Conservation (phyloP, 805 yeast species). For the Metschnikowia kunwiensis region DNA sequence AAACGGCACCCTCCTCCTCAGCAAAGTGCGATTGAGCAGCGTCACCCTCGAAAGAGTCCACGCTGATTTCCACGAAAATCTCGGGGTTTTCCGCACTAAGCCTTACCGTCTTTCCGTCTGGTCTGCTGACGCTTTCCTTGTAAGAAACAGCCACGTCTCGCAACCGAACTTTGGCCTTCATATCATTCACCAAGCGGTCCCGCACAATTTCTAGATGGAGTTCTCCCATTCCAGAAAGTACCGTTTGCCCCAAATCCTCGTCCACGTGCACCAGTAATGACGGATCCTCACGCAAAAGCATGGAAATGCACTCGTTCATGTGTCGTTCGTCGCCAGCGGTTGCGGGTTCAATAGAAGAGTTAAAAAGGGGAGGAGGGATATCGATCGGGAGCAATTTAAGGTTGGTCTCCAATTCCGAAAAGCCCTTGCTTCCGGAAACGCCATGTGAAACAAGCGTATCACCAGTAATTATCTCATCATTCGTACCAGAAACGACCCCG, state of each 20-base stretch:
- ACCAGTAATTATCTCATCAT: constrained; percentile 76
- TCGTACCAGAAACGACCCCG: constrained; percentile 79
- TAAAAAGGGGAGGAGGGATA: constrained; percentile 91
- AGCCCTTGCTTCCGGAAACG: constrained; percentile 37
- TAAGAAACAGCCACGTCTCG: constrained; percentile 88
- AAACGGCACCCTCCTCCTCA: constrained; percentile 39
- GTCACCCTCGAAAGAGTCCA: constrained; percentile 39
- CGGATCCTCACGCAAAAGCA: constrained; percentile 85
- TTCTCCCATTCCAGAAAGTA: constrained; percentile 96
- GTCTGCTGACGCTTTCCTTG: constrained; percentile 57
- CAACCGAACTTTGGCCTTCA: constrained; percentile 76
- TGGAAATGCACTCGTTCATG: constrained; percentile 65
- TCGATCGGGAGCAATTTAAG: constrained; percentile 68
- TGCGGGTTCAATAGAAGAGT: constrained; percentile 76
- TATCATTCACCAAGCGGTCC: constrained; percentile 73
- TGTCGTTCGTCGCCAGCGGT: constrained; percentile 77
- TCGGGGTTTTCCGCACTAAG: constrained; percentile 19
- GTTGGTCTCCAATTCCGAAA: constrained; percentile 40
- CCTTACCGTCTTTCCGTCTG: constrained; percentile 20
- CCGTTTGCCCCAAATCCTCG: constrained; percentile 85
- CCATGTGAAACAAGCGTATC: constrained; percentile 77
- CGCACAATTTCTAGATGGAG: constrained; percentile 85
- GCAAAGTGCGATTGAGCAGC: constrained; percentile 31
- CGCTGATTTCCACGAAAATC: constrained; percentile 24
- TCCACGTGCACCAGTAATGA: constrained; percentile 68